Evolutionary conservation across 495 filamentous ascomycete species (phyloP), one percentile per base, ranked within the genome.

Genomic region (Penicilliopsis zonata): DNA sequence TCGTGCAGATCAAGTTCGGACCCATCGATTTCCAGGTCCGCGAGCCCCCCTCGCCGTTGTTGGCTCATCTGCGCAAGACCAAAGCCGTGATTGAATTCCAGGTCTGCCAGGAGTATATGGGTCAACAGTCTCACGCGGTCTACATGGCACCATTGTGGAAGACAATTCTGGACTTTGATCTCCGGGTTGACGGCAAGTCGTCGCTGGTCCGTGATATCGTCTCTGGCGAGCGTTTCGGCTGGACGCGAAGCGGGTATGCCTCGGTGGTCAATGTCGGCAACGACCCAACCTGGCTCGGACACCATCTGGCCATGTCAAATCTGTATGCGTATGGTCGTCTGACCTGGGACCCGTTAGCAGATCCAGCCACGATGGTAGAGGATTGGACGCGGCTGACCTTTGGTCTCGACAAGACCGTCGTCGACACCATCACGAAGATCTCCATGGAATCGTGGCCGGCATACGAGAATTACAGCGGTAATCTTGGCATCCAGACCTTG

Each of bases 1-100:
- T 81, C 0, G 57, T 82, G 4, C 79, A 84, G 40, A 76, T 82
- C 48, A 84, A 84, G 53, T 78, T 72, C 37, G 79, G 79, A 0
- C 76, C 78, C 0, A 82, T 82, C 42, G 79, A 84, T 48, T 84
- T 84, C 56, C 79, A 84, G 44, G 74, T 80, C 15, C 73, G 78
- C 22, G 79, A 84, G 52, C 73, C 79, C 1, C 41, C 60, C 1
- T 80, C 75, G n/a, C 77, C 79, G 0, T 53, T 84, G 8, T 81
- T 84, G 37, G 67, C 74, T n/a, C 66, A 79, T 41, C 40, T 82
- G 6, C 46, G 43, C 26, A 52, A 74, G 16, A 82, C 78, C 1
- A 64, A 53, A 31, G 55, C 59, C 2, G 72, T 74, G 2, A 73
- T 83, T 36, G 79, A 83, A 46, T 53, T 82, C 6, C 63, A 81